phyloP scores from a whole-genome alignment of 257 asterid species.

The Solanum ahanhuiri region DNA sequence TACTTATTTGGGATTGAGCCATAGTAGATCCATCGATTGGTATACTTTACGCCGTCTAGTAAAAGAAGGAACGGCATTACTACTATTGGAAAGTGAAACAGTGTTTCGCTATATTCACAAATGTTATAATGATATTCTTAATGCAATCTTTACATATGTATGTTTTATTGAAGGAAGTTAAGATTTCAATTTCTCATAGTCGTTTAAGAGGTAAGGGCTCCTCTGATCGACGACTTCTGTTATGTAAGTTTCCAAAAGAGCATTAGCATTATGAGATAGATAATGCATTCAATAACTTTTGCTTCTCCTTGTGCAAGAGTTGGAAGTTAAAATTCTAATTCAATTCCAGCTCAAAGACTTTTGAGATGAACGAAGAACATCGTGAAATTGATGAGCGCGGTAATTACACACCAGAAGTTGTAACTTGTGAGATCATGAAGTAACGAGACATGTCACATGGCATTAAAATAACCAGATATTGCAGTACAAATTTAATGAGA shows the following conservation, averaged over 20 bases:
- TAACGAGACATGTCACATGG: background rate
- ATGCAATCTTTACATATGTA: background rate
- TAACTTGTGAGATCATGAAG: background rate
- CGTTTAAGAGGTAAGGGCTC: background rate
- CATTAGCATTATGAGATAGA: background rate
- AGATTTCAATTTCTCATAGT: background rate
- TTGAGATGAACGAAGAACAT: background rate
- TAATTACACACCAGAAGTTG: background rate
- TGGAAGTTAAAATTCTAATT: background rate
- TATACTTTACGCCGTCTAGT: background rate
- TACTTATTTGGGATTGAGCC: background rate
- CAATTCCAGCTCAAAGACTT: background rate
- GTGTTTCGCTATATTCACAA: background rate
- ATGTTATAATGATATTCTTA: background rate
- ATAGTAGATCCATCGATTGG: background rate
- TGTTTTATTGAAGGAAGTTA: background rate
- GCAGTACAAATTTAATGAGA: background rate
- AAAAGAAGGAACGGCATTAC: background rate
- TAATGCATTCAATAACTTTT: background rate
- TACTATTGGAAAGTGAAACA: background rate
- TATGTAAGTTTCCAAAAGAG: background rate
- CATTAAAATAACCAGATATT: background rate
- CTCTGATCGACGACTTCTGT: background rate
- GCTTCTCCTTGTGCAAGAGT: background rate
- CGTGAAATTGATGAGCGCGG: background rate